Conservation (phyloP, 2,329 filamentous ascomycete genomes). For the Aspergillus tanneri region DNA sequence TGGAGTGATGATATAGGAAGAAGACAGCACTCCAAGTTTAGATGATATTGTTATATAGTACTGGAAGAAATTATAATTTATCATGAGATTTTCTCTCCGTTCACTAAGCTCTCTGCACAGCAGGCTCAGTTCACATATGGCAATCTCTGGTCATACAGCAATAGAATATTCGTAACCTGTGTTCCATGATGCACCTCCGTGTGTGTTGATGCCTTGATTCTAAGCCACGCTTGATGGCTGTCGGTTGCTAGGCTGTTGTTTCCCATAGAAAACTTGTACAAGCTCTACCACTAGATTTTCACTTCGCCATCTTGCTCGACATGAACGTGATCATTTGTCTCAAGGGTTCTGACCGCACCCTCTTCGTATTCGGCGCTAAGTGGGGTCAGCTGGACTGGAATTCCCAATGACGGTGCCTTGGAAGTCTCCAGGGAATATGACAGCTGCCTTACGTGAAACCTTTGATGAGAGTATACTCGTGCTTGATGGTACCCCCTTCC, state of each 20-base stretch:
- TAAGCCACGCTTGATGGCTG: slow-evolving; percentile 1
- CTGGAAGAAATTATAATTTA: slow-evolving; percentile 1
- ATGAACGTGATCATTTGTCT: slow-evolving; percentile 69
- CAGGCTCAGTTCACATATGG: slow-evolving; percentile 1
- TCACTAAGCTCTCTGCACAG: slow-evolving; percentile 4
- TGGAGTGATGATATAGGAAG: too few species aligned
- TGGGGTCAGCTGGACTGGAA: slow-evolving; percentile 9
- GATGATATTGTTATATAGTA: neutral
- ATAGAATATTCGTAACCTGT: slow-evolving; percentile 21
- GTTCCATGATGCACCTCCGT: slow-evolving; percentile 5
- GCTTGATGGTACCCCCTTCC: slow-evolving; percentile 78
- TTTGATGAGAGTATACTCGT: slow-evolving; percentile 86
- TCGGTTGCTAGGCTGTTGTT: neutral
- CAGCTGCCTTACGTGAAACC: slow-evolving; percentile 75
- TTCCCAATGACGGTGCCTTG: neutral
- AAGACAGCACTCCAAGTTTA: neutral
- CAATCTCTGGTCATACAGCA: slow-evolving; percentile 8
- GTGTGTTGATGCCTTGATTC: neutral
- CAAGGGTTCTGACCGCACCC: slow-evolving; percentile 65
- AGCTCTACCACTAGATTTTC: slow-evolving; percentile 64
- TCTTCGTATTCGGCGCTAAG: slow-evolving; percentile 70
- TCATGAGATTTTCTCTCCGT: neutral
- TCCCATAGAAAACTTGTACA: neutral
- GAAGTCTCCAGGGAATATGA: neutral
- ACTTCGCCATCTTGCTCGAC: slow-evolving; percentile 75